Evolutionary conservation across 768 basidiomycete genomes (phyloP).

Genomic region (Trametes punicea): DNA sequence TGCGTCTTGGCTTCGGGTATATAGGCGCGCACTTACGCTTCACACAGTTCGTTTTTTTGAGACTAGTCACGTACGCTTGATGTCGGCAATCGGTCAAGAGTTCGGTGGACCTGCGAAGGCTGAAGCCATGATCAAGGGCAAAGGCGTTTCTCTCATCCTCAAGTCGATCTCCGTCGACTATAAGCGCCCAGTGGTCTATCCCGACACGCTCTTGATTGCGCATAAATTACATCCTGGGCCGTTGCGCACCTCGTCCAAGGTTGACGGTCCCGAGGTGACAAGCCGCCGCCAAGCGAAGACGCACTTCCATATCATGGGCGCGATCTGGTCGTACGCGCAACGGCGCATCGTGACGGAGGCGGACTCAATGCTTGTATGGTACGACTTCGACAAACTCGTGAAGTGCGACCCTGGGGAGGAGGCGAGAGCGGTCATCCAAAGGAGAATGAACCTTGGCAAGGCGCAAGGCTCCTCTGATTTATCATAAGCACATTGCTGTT

Average conservation of each 20-base stretch:
- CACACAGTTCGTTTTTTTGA: slow-evolving; percentile 63
- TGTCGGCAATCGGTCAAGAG: slow-evolving; percentile 51
- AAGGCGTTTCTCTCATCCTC: slow-evolving; percentile 71
- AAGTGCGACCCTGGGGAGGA: slow-evolving; percentile 63
- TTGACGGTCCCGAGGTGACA: neutral
- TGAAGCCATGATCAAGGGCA: slow-evolving; percentile 54
- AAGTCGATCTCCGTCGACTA: slow-evolving; percentile 68
- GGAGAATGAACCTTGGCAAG: slow-evolving; percentile 22
- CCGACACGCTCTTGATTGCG: slow-evolving; percentile 71
- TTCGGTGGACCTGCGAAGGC: slow-evolving; percentile 57
- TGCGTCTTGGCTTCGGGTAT: slow-evolving; percentile 31
- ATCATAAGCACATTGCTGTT: neutral
- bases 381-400: slow-evolving; percentile 64
- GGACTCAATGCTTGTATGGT: slow-evolving; percentile 69
- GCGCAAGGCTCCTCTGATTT: neutral
- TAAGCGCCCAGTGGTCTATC: slow-evolving; percentile 68
- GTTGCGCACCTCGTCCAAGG: slow-evolving; percentile 1
- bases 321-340: slow-evolving; percentile 65
- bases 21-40: neutral
- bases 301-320: slow-evolving; percentile 49
- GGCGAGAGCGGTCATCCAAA: slow-evolving; percentile 34
- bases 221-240: slow-evolving; percentile 44
- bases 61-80: slow-evolving; percentile 71
- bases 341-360: slow-evolving; percentile 61
- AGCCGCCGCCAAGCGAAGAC: slow-evolving; percentile 24